Evolutionary conservation across 176 grass and related monocot genomes (phyloP).

Genomic region (Juncus inflexus): DNA sequence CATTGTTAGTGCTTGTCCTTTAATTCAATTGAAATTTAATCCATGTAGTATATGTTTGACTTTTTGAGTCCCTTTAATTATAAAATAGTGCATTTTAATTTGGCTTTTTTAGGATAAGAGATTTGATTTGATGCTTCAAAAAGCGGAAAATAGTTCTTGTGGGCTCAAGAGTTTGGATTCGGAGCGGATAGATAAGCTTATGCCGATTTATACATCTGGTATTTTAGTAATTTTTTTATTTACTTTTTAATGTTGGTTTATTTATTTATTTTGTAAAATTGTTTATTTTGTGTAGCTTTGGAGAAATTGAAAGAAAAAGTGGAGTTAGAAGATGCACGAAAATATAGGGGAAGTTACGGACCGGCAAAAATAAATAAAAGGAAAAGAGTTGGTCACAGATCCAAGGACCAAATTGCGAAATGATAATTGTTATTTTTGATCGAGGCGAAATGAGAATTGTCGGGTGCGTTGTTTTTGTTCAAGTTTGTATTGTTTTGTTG

Average conservation of each 20-base stretch:
- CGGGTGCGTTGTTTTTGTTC: too few species aligned
- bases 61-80: background rate
- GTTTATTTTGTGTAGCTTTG: slow-evolving; percentile 48
- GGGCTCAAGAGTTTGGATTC: slow-evolving; percentile 44
- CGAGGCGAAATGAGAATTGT: too few species aligned
- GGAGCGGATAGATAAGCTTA: slow-evolving; percentile 54
- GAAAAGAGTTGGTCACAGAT: slow-evolving; percentile 32
- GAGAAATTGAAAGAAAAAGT: slow-evolving; percentile 65
- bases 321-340: slow-evolving; percentile 52
- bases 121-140: slow-evolving; percentile 78
- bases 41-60: too few species aligned
- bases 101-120: slow-evolving; percentile 43
- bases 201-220: slow-evolving; percentile 57
- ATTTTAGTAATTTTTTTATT: slow-evolving; percentile 7
- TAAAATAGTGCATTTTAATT: slow-evolving; percentile 6
- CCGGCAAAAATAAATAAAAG: slow-evolving; percentile 36
- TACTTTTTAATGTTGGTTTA: slow-evolving; percentile 18
- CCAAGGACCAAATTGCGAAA: too few species aligned
- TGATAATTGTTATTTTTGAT: too few species aligned
- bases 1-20: too few species aligned
- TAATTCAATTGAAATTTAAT: too few species aligned
- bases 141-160: slow-evolving; percentile 63
- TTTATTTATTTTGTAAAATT: slow-evolving; percentile 1
- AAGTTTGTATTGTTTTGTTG: too few species aligned
- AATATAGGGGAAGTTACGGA: slow-evolving; percentile 40